Evolutionary conservation across 2,329 filamentous ascomycete genomes (phyloP).

Genomic region (Colletotrichum sansevieriae): DNA sequence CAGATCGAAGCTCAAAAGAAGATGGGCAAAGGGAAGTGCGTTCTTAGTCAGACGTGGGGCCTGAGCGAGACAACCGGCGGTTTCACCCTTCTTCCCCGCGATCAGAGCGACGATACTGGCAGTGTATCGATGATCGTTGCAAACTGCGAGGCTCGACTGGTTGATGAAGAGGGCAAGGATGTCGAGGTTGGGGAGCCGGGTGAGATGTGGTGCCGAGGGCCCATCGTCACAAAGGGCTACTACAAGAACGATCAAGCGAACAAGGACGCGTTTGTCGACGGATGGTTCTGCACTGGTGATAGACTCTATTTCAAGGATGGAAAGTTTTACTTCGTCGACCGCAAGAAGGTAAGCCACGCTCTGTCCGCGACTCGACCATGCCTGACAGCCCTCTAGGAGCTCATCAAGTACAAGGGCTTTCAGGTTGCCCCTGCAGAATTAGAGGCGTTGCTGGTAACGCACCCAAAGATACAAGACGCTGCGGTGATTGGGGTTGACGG

Average conservation of each 20-base stretch:
- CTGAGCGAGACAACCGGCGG: constrained; percentile 67
- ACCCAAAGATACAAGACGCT: constrained; percentile 64
- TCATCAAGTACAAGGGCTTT: constrained; percentile 71
- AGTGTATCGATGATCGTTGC: constrained; percentile 59
- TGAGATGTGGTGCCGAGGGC: constrained; percentile 77
- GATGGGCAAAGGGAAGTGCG: constrained; percentile 56
- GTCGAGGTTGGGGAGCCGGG: constrained; percentile 60
- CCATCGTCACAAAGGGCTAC: constrained; percentile 80
- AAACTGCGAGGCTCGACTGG: constrained; percentile 52
- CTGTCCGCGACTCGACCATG: not conserved
- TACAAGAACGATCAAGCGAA: constrained; percentile 77
- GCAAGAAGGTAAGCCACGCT: constrained; percentile 69
- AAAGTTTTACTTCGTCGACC: constrained; percentile 83
- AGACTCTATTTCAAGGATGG: constrained; percentile 78
- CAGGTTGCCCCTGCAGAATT: constrained; percentile 77
- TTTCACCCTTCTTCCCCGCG: constrained; percentile 60
- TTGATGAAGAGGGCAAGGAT: constrained; percentile 56
- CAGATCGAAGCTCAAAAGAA: constrained; percentile 64
- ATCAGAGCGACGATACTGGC: constrained; percentile 58
- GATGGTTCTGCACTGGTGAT: constrained; percentile 86
- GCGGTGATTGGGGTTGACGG: constrained; percentile 71
- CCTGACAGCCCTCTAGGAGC: constrained; percentile 61
- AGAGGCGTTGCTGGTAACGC: constrained; percentile 59
- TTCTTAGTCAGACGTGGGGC: constrained; percentile 68
- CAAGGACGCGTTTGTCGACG: constrained; percentile 65